Percentiles rank a stretch among this genome's conserved stretches.
Evolutionary conservation across 805 yeast species (phyloP).

Genomic region (Metschnikowia orientalis): DNA sequence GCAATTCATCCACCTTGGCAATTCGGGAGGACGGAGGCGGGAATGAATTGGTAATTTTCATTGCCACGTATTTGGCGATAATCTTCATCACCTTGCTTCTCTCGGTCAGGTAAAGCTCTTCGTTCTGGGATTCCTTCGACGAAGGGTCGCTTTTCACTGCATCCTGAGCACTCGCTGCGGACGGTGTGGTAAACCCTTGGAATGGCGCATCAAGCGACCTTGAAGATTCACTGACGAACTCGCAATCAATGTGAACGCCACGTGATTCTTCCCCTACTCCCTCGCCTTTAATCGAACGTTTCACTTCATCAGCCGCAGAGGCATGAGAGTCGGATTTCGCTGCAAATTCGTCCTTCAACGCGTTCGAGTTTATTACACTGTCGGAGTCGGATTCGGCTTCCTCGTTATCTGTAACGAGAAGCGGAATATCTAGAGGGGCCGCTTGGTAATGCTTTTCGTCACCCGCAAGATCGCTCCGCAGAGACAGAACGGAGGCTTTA

Average conservation of each 20-base stretch:
- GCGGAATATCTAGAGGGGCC: constrained; percentile 25
- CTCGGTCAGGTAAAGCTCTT: constrained; percentile 27
- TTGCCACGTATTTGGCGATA: constrained; percentile 39
- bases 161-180: too few relatives aligned
- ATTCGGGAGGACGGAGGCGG: constrained; percentile 35
- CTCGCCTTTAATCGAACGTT: constrained; percentile 18
- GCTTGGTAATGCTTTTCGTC: neutral
- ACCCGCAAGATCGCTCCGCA: neutral
- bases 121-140: too few relatives aligned
- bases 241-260: too few relatives aligned
- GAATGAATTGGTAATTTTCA: constrained; percentile 40
- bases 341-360: constrained; percentile 3
- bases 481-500: too few relatives aligned
- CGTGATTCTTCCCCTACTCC: constrained; percentile 1
- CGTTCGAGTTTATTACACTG: constrained; percentile 12
- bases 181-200: too few relatives aligned
- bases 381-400: constrained; percentile 30
- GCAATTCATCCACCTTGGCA: constrained; percentile 26
- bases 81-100: constrained; percentile 39
- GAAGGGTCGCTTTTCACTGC: too few relatives aligned
- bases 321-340: constrained; percentile 1
- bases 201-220: too few relatives aligned
- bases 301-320: constrained; percentile 21
- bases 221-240: too few relatives aligned
- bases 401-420: constrained; percentile 28